These are phyloP conservation scores for Penicillium sp. DNA, from an alignment of 2,329 filamentous ascomycete species.

Conservation along the genomic window DNA sequence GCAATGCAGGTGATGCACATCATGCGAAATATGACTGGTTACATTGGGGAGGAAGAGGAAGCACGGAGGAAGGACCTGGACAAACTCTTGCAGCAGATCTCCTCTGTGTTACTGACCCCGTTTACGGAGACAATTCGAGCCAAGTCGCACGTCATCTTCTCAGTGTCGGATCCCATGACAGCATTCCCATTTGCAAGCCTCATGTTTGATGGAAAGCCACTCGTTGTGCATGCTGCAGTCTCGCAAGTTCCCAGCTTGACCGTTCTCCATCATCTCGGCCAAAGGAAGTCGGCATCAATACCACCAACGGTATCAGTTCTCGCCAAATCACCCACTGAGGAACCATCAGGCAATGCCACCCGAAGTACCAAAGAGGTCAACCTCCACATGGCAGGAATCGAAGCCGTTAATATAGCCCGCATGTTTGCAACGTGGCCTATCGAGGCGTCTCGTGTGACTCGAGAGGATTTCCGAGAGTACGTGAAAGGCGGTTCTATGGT, in stretches of 20 bases:
- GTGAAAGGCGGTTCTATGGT: constrained; percentile 24
- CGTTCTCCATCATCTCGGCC: constrained; percentile 24
- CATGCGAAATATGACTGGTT: constrained; percentile 24
- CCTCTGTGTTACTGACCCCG: constrained; percentile 19
- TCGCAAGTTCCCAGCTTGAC: constrained; percentile 30
- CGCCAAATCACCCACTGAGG: constrained; percentile 22
- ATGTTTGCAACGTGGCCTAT: constrained; percentile 30
- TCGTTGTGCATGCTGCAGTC: constrained; percentile 24
- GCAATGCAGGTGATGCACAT: constrained; percentile 26
- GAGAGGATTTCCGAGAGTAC: constrained; percentile 24
- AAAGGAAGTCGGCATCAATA: constrained; percentile 17
- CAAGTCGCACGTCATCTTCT: constrained; percentile 29
- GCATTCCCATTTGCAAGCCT: constrained; percentile 28
- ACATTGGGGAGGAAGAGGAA: constrained; percentile 18
- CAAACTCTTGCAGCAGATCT: constrained; percentile 18
- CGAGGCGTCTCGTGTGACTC: constrained; percentile 26
- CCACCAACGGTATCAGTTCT: constrained; percentile 27
- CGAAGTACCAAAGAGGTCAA: constrained; percentile 18
- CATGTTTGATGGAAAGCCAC: constrained; percentile 21
- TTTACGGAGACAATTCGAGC: constrained; percentile 21
- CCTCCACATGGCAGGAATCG: constrained; percentile 29
- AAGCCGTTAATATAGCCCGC: constrained; percentile 29
- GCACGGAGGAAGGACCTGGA: constrained; percentile 14
- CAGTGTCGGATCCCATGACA: constrained; percentile 26
- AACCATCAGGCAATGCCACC: background rate